Evolutionary conservation across 2,329 filamentous ascomycete genomes (phyloP).

Genomic region (Trichoderma simmonsii): DNA sequence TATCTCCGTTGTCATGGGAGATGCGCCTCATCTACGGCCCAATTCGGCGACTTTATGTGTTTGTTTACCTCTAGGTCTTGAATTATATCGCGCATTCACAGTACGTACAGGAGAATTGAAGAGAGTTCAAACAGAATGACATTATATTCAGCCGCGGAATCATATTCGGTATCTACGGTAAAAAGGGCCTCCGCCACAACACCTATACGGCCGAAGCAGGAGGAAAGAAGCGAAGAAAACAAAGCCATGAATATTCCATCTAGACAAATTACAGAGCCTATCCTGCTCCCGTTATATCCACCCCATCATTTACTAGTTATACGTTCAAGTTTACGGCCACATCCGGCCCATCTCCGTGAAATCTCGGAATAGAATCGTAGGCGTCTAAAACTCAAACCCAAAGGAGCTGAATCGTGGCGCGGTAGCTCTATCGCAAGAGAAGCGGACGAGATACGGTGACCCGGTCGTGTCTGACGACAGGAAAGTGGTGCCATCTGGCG

Average conservation of each 20-base stretch:
- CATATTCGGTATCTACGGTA: neutral
- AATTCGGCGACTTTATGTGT: neutral
- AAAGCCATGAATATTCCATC: neutral
- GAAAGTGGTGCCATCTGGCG: constrained; percentile 17
- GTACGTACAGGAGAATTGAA: neutral
- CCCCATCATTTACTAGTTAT: neutral
- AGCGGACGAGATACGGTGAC: constrained; percentile 5
- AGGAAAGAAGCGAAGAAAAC: neutral
- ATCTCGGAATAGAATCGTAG: neutral
- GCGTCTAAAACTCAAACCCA: neutral
- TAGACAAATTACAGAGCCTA: neutral
- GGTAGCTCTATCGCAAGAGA: constrained; percentile 11
- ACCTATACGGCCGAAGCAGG: neutral
- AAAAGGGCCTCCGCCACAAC: neutral
- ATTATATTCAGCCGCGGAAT: neutral
- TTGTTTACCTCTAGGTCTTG: neutral
- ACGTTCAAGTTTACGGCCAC: neutral
- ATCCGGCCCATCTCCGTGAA: neutral
- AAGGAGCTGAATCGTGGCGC: constrained; percentile 8
- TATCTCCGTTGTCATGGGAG: neutral
- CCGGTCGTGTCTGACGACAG: neutral
- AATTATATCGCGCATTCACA: neutral
- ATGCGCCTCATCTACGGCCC: neutral
- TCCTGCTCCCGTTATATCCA: neutral
- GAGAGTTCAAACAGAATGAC: neutral